Evolutionary conservation across 164 flowering plant species (phyloP).

Genomic region (Macadamia tetraphylla): DNA sequence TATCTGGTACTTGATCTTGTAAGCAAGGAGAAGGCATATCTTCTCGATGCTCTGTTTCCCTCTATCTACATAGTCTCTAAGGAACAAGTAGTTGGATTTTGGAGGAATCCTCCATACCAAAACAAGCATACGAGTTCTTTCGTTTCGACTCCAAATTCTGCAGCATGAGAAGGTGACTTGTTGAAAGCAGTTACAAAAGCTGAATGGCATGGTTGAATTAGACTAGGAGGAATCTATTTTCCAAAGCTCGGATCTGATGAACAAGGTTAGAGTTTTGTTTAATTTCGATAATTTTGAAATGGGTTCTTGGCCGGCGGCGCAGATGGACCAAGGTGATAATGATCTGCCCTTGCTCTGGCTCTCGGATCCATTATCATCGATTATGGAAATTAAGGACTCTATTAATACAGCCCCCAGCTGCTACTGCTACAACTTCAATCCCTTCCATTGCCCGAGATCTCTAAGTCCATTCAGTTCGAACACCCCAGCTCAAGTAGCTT

Average conservation of each 20-base stretch:
- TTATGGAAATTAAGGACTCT: slow-evolving; percentile 30
- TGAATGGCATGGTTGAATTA: slow-evolving; percentile 77
- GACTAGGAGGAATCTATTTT: slow-evolving; percentile 66
- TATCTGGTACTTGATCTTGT: no score
- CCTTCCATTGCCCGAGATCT: slow-evolving; percentile 10
- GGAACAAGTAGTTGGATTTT: no score
- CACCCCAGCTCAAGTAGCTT: slow-evolving; percentile 40
- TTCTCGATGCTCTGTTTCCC: no score
- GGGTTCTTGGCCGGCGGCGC: slow-evolving; percentile 28
- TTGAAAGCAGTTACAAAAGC: no score
- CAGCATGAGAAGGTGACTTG: no score
- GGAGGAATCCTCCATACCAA: no score
- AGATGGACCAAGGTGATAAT: slow-evolving; percentile 41
- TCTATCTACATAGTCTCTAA: no score
- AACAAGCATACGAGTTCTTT: no score
- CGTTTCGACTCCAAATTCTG: no score
- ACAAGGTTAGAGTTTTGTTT: slow-evolving; percentile 61
- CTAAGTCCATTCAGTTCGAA: slow-evolving; percentile 34
- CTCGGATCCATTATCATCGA: slow-evolving; percentile 40
- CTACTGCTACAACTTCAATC: not conserved
- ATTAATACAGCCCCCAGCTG: slow-evolving; percentile 2
- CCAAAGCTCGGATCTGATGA: slow-evolving; percentile 70
- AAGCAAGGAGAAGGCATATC: no score
- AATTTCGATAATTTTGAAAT: slow-evolving; percentile 33
- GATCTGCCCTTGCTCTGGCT: slow-evolving; percentile 73